Evolutionary conservation across 257 asterid species (phyloP).

Genomic region (Solanum pinnatisectum): DNA sequence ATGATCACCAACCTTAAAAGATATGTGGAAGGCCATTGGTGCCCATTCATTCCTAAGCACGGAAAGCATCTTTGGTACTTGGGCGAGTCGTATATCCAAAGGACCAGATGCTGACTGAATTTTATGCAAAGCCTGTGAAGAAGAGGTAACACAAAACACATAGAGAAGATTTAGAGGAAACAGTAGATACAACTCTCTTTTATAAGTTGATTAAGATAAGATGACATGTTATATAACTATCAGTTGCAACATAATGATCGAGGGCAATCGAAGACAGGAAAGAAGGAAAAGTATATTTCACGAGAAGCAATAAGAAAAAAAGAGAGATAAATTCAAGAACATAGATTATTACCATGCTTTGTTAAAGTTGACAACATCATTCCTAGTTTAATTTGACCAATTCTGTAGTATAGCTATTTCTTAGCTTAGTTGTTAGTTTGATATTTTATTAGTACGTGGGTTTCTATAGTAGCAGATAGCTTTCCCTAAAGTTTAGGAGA

Average conservation of each 20-base stretch:
- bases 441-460: too few relatives aligned
- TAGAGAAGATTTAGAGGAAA: neutral
- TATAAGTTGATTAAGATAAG: neutral
- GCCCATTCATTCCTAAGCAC: constrained; percentile 86
- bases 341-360: constrained; percentile 54
- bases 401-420: too few relatives aligned
- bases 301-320: neutral
- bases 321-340: neutral
- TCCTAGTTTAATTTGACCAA: too few relatives aligned
- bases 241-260: neutral
- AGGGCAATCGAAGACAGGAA: neutral
- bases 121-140: constrained; percentile 58
- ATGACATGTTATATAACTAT: neutral
- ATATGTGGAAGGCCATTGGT: constrained; percentile 75
- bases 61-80: constrained; percentile 89
- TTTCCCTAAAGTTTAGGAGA: too few relatives aligned
- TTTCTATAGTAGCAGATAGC: too few relatives aligned
- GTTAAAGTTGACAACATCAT: too few relatives aligned
- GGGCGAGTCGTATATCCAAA: constrained; percentile 78
- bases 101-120: constrained; percentile 88
- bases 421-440: too few relatives aligned
- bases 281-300: neutral
- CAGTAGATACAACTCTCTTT: neutral
- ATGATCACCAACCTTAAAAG: constrained; percentile 56
- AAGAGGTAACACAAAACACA: neutral